phyloP scores from a whole-genome alignment of 306 rosid species.

The Datisca glomerata region DNA sequence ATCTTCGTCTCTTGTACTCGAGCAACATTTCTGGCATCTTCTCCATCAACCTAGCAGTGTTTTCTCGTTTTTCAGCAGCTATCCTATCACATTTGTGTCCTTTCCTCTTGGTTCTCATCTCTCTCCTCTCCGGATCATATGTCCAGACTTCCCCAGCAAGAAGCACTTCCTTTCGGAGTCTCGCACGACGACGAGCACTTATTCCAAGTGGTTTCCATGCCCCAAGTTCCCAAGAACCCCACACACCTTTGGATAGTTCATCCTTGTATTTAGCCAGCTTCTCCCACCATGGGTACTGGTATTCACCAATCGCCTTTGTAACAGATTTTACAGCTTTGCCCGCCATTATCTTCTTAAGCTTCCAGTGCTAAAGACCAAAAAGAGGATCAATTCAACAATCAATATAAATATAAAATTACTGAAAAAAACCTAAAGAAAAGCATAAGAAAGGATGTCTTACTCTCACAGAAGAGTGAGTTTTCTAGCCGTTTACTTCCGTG shows the following conservation, averaged over 20 bases:
- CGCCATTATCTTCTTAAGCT: constrained; percentile 51
- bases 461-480: too few relatives aligned
- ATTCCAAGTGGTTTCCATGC: constrained; percentile 78
- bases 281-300: constrained; percentile 74
- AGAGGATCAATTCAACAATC: too few relatives aligned
- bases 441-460: too few relatives aligned
- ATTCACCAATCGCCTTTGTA: constrained; percentile 45
- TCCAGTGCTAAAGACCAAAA: too few relatives aligned
- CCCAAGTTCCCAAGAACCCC: constrained; percentile 91
- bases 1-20: background rate
- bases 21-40: background rate
- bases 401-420: too few relatives aligned
- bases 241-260: constrained; percentile 69
- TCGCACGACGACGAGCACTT: constrained; percentile 61
- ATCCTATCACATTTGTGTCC: background rate
- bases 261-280: constrained; percentile 45
- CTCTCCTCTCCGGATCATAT: constrained; percentile 67
- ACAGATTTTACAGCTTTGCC: constrained; percentile 44
- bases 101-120: constrained; percentile 51
- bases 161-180: constrained; percentile 64
- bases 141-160: constrained; percentile 76
- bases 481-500: too few relatives aligned
- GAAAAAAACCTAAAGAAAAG: too few relatives aligned
- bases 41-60: background rate
- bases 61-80: background rate